These are phyloP conservation scores for Paracamarosporium sp. DNA, from an alignment of 2,329 filamentous ascomycete genomes.

Conservation along the genomic window DNA sequence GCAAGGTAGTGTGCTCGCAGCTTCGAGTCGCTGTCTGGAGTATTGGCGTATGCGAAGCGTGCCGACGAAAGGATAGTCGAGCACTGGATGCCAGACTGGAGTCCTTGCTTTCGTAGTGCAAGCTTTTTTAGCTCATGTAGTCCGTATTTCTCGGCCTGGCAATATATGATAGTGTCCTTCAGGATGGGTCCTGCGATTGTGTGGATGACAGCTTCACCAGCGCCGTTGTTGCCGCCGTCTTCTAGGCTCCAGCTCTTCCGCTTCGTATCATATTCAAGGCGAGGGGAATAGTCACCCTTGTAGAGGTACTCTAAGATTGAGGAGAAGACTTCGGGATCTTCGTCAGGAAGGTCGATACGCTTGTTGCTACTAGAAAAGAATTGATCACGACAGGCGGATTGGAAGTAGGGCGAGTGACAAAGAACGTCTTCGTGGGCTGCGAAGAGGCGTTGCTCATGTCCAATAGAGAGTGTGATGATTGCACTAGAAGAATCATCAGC, in stretches of 20 bases:
- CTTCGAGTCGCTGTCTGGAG: constrained; percentile 89
- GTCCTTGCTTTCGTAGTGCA: constrained; percentile 85
- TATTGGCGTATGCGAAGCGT: constrained; percentile 88
- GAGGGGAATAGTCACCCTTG: constrained; percentile 92
- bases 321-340: constrained; percentile 90
- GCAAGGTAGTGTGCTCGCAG: constrained; percentile 89
- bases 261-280: constrained; percentile 81
- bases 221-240: constrained; percentile 54
- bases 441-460: constrained; percentile 84
- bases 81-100: constrained; percentile 83
- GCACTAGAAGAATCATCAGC: constrained; percentile 45
- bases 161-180: constrained; percentile 91
- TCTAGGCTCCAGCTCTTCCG: constrained; percentile 85
- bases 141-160: constrained; percentile 82
- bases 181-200: constrained; percentile 70
- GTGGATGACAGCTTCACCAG: constrained; percentile 62
- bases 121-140: constrained; percentile 85
- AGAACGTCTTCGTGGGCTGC: constrained; percentile 90
- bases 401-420: constrained; percentile 79
- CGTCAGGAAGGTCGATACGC: constrained; percentile 80
- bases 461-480: constrained; percentile 81
- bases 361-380: constrained; percentile 69
- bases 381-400: constrained; percentile 66
- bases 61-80: constrained; percentile 85
- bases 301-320: constrained; percentile 90